phyloP scores from a whole-genome alignment of 208 protist genomes.

The Herpetomonas samuelpessoai region DNA sequence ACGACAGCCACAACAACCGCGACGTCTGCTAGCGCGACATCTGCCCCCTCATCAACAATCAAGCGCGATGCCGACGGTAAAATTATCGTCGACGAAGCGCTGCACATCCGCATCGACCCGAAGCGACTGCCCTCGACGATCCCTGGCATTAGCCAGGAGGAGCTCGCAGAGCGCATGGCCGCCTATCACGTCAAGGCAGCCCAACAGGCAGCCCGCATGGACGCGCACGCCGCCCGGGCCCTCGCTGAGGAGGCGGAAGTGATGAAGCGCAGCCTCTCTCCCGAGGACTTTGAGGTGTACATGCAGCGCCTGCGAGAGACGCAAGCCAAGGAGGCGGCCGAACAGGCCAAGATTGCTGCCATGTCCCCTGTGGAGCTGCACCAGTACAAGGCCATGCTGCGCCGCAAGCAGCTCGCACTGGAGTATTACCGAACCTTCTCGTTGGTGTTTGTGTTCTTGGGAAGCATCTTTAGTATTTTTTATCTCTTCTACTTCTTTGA shows the following conservation, averaged over 20 bases:
- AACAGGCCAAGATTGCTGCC: slow-evolving; percentile 42
- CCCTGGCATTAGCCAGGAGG: slow-evolving; percentile 64
- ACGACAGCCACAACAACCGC: no score
- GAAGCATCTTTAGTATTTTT: slow-evolving; percentile 61
- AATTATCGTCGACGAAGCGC: no score
- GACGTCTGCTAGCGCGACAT: no score
- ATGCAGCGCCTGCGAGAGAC: slow-evolving; percentile 29
- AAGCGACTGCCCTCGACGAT: slow-evolving; percentile 59
- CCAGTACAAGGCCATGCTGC: slow-evolving; percentile 52
- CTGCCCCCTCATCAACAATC: no score
- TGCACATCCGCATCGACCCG: slow-evolving; percentile 36
- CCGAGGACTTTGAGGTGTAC: slow-evolving; percentile 45
- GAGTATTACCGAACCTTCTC: slow-evolving; percentile 47
- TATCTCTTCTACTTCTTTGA: slow-evolving; percentile 64
- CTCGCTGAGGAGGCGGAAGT: slow-evolving; percentile 44
- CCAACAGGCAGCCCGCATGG: slow-evolving; percentile 13
- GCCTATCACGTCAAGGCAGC: slow-evolving; percentile 21
- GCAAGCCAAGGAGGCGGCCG: slow-evolving; percentile 27
- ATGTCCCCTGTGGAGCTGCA: slow-evolving; percentile 65
- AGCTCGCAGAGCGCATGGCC: slow-evolving; percentile 52
- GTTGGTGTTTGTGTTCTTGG: slow-evolving; percentile 38
- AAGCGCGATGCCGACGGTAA: no score
- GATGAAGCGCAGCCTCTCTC: slow-evolving; percentile 61
- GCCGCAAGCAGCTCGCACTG: slow-evolving; percentile 28
- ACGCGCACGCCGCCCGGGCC: slow-evolving; percentile 11